Percentiles rank a stretch among this genome's conserved stretches.
Evolutionary conservation across 441 rosid genomes (phyloP).

Genomic region (Erysimum cheiri): DNA sequence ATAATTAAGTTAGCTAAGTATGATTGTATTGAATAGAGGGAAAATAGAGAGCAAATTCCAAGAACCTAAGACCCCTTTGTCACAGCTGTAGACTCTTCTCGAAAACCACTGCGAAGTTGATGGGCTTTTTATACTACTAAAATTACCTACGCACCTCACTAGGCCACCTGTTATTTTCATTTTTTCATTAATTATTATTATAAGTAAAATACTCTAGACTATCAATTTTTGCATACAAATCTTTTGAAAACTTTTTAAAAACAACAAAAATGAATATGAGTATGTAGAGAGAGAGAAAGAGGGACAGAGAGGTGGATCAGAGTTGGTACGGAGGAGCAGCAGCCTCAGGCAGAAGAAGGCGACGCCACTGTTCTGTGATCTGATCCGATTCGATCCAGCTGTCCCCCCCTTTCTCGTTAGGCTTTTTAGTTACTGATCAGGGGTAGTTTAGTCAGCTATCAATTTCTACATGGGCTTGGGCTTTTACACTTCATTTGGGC

Average conservation of each 20-base stretch:
- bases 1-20: neutral
- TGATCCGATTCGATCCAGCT: conserved; percentile 29
- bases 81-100: conserved; percentile 41
- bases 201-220: neutral
- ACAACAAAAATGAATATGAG: neutral
- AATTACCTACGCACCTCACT: conserved; percentile 33
- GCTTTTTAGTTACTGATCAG: conserved; percentile 18
- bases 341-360: conserved; percentile 42
- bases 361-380: conserved; percentile 37
- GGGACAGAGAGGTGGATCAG: conserved; percentile 39
- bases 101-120: conserved; percentile 33
- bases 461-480: neutral
- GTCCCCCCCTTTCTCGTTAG: conserved; percentile 38
- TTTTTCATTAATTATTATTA: neutral
- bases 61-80: conserved; percentile 38
- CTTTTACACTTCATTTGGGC: neutral
- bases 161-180: conserved; percentile 7
- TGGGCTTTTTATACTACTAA: conserved; percentile 26
- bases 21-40: neutral
- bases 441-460: conserved; percentile 14
- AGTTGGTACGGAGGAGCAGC: conserved; percentile 39
- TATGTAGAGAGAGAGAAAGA: neutral
- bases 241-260: neutral
- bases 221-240: conserved; percentile 1
- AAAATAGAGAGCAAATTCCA: conserved; percentile 37